Conservation (phyloP, 768 basidiomycete genomes). For the Macrolepiota fuliginosa region DNA sequence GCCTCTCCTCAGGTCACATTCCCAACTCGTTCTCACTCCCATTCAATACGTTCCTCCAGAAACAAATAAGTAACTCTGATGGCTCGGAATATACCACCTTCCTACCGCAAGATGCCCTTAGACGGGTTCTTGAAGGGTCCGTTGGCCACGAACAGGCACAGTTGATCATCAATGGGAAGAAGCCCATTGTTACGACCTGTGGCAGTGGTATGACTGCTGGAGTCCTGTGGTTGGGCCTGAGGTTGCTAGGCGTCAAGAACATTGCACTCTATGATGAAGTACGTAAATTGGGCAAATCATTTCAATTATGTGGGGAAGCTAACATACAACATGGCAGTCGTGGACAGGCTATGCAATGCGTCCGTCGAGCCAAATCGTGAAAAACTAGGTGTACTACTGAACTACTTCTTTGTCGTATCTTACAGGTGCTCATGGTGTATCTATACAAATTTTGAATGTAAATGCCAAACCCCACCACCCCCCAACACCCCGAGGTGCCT, state of each 20-base stretch:
- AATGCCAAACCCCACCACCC: not conserved
- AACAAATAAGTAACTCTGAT: constrained; percentile 30
- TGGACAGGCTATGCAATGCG: constrained; percentile 94
- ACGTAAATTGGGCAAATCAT: constrained; percentile 21
- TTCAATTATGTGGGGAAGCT: constrained; percentile 5
- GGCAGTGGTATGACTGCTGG: constrained; percentile 99
- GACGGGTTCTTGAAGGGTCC: constrained; percentile 54
- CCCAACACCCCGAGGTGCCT: not conserved
- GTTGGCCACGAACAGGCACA: constrained; percentile 58
- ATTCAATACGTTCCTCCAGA: constrained; percentile 70
- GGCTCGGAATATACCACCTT: constrained; percentile 57
- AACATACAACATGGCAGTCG: constrained; percentile 47
- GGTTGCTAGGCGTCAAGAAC: constrained; percentile 58
- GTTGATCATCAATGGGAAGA: constrained; percentile 58
- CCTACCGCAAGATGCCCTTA: constrained; percentile 55
- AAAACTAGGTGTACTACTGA: constrained; percentile 20
- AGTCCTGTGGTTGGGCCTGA: constrained; percentile 90
- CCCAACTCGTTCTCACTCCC: constrained; percentile 84
- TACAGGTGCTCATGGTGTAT: not conserved
- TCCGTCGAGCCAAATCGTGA: constrained; percentile 69
- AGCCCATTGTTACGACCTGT: constrained; percentile 72
- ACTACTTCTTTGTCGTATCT: not conserved
- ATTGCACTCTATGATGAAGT: constrained; percentile 95
- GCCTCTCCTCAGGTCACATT: constrained; percentile 89
- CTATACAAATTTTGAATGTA: not conserved